Conservation (phyloP, 495 filamentous ascomycete species). For the Lasiosphaeria ovina region DNA sequence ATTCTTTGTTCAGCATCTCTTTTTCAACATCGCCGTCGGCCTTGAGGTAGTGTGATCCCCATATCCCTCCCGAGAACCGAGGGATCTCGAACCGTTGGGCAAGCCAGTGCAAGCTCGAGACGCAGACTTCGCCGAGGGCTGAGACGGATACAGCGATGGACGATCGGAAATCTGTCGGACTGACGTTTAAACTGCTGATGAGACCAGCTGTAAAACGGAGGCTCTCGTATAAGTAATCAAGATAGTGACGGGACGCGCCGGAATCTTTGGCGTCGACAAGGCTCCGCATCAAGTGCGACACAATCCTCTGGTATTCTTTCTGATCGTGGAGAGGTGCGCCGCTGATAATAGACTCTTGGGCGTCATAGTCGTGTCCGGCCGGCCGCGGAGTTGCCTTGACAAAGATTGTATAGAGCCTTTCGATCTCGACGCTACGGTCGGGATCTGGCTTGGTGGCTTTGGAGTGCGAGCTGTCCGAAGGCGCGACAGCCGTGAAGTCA, state of each 20-base stretch:
- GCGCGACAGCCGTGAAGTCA: too few relatives aligned
- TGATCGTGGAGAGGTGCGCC: too few relatives aligned
- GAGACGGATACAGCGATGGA: neutral
- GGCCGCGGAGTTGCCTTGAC: too few relatives aligned
- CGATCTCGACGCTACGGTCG: neutral
- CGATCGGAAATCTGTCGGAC: neutral
- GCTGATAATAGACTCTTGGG: too few relatives aligned
- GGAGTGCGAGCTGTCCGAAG: too few relatives aligned
- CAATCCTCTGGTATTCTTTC: too few relatives aligned
- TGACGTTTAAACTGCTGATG: neutral
- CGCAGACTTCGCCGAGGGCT: neutral
- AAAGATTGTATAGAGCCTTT: neutral
- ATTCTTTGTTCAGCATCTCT: neutral
- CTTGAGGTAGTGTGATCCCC: neutral
- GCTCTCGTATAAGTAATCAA: neutral
- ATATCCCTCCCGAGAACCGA: neutral
- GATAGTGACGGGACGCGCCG: neutral
- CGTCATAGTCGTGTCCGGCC: too few relatives aligned
- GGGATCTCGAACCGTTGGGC: neutral
- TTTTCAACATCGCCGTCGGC: neutral
- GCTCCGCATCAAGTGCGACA: too few relatives aligned
- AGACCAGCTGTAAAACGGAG: neutral
- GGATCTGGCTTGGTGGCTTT: too few relatives aligned
- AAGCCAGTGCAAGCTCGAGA: neutral
- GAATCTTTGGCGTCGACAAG: too few relatives aligned